Base-by-base conservation (phyloP, 192 early-diverging fungal genomes). In the Entophlyctis luteolus region DNA sequence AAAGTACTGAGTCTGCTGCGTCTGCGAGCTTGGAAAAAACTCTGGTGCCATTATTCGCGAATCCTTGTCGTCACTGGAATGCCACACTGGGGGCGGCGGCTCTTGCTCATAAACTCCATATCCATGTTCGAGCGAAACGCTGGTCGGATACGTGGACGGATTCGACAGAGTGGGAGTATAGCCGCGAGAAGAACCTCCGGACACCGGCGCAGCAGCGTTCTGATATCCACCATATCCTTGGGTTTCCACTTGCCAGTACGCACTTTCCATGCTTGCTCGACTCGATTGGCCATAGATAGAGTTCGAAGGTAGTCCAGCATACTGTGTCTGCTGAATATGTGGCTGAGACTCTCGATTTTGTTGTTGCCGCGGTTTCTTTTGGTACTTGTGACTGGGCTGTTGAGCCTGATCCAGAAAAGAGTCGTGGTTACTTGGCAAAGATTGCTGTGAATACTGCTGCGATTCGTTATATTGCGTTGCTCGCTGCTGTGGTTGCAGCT, bases 171-270 rank as follows among this genome's bases (percentile, higher is more conserved):
- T n/a, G n/a, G n/a, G n/a, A n/a, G n/a, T n/a, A n/a, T n/a, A n/a
- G n/a, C n/a, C n/a, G n/a, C n/a, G n/a, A n/a, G n/a, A n/a, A n/a
- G n/a, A n/a, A n/a, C n/a, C n/a, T n/a, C n/a, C n/a, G n/a, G n/a
- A n/a, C n/a, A n/a, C n/a, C n/a, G n/a, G n/a, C n/a, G n/a, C n/a
- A n/a, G n/a, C n/a, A n/a, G n/a, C n/a, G n/a, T n/a, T n/a, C n/a
- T n/a, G n/a, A n/a, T n/a, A n/a, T n/a, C n/a, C n/a, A n/a, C 54
- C 54, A 33, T 55, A 55, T 31, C 20, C 25, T 33, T 55, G 54
- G 14, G 54, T 31, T 55, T 29, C 18, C 28, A 14, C 0, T 18
- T 10, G 31, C 29, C 5, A 20, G 10, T 20, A 52, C 29, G 28
- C 10, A 6, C 49, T 28, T 34, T 10, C 10, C 35, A 56, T 56